These are phyloP conservation scores for Fraxinus paxiana DNA, from an alignment of 305 asterid genomes.

Conservation along the genomic window DNA sequence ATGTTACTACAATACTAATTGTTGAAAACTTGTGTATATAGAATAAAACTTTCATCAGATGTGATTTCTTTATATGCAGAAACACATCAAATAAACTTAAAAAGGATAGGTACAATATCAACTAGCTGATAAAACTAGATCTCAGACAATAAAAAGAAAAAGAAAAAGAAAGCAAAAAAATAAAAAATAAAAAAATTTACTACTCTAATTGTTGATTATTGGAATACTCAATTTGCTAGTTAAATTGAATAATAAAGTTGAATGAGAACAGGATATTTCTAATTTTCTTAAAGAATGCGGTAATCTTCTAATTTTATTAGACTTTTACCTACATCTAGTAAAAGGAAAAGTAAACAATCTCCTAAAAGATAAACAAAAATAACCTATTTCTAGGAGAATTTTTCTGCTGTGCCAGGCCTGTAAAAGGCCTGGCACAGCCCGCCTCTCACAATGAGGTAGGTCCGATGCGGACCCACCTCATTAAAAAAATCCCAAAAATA, in stretches of 20 bases:
- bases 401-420: no score
- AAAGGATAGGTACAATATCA: background rate
- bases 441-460: no score
- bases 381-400: background rate
- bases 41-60: background rate
- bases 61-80: background rate
- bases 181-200: background rate
- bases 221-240: background rate
- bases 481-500: no score
- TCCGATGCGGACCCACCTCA: no score
- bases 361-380: background rate
- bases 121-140: background rate
- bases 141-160: background rate
- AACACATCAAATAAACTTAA: background rate
- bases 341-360: background rate
- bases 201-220: background rate
- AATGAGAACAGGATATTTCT: background rate
- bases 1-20: background rate
- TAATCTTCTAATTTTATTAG: background rate
- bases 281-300: background rate
- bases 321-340: background rate
- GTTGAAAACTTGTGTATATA: background rate
- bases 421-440: no score
- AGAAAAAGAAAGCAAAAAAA: background rate
- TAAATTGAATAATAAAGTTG: background rate